Evolutionary conservation across 1,284 basidiomycete genomes (phyloP).

Genomic region (Anthracocystis panici-leucophaei): DNA sequence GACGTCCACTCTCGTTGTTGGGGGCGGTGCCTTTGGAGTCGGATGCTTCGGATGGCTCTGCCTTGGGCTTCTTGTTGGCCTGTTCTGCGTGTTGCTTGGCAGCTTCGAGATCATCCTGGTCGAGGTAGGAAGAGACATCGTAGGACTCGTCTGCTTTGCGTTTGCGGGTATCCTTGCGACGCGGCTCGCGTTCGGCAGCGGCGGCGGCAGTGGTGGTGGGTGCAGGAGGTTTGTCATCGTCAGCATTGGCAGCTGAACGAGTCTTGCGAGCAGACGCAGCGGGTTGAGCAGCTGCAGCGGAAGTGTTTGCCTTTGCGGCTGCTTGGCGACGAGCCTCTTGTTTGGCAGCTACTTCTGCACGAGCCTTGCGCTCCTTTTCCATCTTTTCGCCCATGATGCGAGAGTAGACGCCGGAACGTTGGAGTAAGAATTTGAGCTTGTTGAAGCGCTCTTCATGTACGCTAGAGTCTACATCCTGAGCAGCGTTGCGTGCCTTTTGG

Average conservation of each 20-base stretch:
- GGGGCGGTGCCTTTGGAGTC: conserved; percentile 58
- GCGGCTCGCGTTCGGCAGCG: conserved; percentile 12
- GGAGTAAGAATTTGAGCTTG: conserved; percentile 63
- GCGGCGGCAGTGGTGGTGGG: conserved; percentile 9
- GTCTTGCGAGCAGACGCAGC: conserved; percentile 37
- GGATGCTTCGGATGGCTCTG: conserved; percentile 76
- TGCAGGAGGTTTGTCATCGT: conserved; percentile 24
- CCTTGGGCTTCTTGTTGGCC: conserved; percentile 56
- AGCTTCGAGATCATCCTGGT: conserved; percentile 52
- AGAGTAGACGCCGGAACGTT: conserved; percentile 63
- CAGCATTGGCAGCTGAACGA: conserved; percentile 21
- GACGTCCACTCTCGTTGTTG: conserved; percentile 30
- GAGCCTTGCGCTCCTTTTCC: conserved; percentile 47
- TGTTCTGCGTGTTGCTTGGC: conserved; percentile 39
- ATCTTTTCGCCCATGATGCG: conserved; percentile 69
- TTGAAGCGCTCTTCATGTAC: conserved; percentile 55
- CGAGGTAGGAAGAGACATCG: conserved; percentile 53
- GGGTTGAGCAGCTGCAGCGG: conserved; percentile 23
- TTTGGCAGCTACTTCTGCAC: conserved; percentile 40
- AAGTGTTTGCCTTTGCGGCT: conserved; percentile 9
- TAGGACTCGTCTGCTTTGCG: conserved; percentile 42
- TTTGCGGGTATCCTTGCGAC: conserved; percentile 38
- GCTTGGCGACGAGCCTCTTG: conserved; percentile 33
- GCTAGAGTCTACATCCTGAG: conserved; percentile 38
- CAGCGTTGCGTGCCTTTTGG: conserved; percentile 15